Conservation (phyloP, 345 rosid species). For the Populus euphratica region DNA sequence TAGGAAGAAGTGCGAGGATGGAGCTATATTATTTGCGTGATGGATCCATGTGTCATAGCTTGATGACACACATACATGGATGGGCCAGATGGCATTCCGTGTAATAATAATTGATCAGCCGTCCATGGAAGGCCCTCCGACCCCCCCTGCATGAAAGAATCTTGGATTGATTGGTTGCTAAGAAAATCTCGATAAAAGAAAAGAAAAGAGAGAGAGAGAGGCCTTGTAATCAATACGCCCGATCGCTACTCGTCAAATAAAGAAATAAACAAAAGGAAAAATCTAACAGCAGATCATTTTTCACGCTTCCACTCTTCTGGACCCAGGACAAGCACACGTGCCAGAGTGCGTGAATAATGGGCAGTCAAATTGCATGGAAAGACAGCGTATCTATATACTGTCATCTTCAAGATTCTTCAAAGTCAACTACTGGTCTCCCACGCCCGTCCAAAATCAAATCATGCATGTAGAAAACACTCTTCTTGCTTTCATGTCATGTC, state of each 20-base stretch:
- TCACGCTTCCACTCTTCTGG: constrained; percentile 6
- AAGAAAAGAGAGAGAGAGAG: background rate
- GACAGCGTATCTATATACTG: background rate
- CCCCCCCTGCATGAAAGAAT: background rate
- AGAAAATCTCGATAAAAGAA: background rate
- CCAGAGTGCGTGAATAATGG: constrained; percentile 7
- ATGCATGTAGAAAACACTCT: no score
- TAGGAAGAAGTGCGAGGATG: no score
- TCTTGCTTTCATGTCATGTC: no score
- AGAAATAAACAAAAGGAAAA: background rate
- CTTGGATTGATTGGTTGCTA: background rate
- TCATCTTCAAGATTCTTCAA: constrained; percentile 13
- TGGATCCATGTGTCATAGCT: background rate
- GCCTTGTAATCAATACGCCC: background rate
- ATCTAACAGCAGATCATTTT: constrained; percentile 10
- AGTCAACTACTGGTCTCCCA: constrained; percentile 28
- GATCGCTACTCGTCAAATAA: background rate
- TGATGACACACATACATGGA: background rate
- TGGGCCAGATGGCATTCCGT: background rate
- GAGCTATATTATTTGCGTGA: no score
- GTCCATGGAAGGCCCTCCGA: background rate
- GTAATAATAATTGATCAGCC: background rate
- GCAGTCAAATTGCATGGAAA: background rate
- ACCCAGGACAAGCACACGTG: constrained; percentile 19
- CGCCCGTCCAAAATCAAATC: background rate